These are phyloP conservation scores for Rhodosporidiobolus sp. DNA, from an alignment of 768 basidiomycete genomes.

Conservation along the genomic window DNA sequence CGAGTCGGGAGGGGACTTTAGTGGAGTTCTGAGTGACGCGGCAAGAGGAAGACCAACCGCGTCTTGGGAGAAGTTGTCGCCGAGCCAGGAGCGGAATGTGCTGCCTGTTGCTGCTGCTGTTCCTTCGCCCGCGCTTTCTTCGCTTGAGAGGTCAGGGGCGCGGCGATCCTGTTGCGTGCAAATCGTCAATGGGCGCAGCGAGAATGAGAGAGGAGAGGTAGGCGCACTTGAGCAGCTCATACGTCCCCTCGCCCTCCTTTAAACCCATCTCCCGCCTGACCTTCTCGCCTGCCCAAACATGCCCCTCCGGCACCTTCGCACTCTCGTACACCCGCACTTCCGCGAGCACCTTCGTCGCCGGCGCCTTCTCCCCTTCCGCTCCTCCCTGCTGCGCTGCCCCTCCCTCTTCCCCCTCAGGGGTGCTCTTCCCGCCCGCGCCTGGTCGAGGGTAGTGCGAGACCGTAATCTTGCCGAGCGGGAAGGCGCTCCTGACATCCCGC, in stretches of 20 bases:
- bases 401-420: background rate
- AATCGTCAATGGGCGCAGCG: background rate
- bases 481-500: slow-evolving; percentile 12
- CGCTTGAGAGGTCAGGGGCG: slow-evolving; percentile 1
- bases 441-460: slow-evolving; percentile 12
- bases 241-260: slow-evolving; percentile 2
- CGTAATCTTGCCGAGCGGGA: slow-evolving; percentile 2
- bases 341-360: background rate
- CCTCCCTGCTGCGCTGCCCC: background rate
- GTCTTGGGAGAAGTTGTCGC: background rate
- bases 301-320: slow-evolving; percentile 9
- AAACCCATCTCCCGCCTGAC: slow-evolving; percentile 15
- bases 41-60: no score
- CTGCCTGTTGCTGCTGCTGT: background rate
- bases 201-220: no score
- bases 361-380: background rate
- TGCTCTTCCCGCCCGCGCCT: background rate
- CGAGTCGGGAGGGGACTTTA: background rate
- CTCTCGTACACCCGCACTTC: slow-evolving; percentile 19
- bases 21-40: background rate
- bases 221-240: slow-evolving; percentile 32
- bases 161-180: slow-evolving; percentile 2
- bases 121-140: slow-evolving; percentile 6
- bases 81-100: background rate
- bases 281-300: slow-evolving; percentile 26